Base-by-base conservation (phyloP, 2,329 filamentous ascomycete genomes). In the Macrophomina phaseolina region DNA sequence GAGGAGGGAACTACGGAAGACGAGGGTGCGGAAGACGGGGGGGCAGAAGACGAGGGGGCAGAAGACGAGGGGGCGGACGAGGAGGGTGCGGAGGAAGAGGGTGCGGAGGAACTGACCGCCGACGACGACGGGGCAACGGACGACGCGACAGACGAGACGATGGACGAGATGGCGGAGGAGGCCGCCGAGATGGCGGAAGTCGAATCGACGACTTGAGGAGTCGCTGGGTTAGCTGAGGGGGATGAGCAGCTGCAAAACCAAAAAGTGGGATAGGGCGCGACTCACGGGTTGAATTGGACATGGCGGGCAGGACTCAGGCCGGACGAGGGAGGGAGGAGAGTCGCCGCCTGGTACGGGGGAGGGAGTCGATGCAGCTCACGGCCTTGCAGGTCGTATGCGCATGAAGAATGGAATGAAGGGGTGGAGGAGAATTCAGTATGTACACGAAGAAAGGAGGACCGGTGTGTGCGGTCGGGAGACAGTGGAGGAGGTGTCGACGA, bases 201-300 rank as follows among this genome's bases (percentile, higher is more conserved):
- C 48, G 56, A 16, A 16, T 56, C 52, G 49, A 46, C 52, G 38
- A 18, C 32, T n/a, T 32, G 40, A 30, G 49, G 48, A n/a, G 63
- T 46, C 14, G 49, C 45, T n/a, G 52, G 45, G 32, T 48, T 58
- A 32, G 40, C 64, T 48, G 45, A 12, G 30, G 53, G 28, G 18
- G 64, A 65, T 55, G 51, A 56, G 55, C 53, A 42, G 23, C 18
- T 36, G 64, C 23, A 64, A 16, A 5, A 42, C 32, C 7, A n/a
- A 45, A 30, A 28, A 23, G 14, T 53, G 38, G 36, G 36, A 14
- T 23, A 23, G 48, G 48, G 56, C 45, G 45, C 18, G 18, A 46
- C 64, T 66, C 40, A 66, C 65, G 55, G n/a, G 65, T 66, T 23
- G 55, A 34, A 52, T 52, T 66, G 42, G 34, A 23, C 63, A 65